Base-by-base conservation (phyloP, 768 basidiomycete genomes). In the Phanerochaete sordida region DNA sequence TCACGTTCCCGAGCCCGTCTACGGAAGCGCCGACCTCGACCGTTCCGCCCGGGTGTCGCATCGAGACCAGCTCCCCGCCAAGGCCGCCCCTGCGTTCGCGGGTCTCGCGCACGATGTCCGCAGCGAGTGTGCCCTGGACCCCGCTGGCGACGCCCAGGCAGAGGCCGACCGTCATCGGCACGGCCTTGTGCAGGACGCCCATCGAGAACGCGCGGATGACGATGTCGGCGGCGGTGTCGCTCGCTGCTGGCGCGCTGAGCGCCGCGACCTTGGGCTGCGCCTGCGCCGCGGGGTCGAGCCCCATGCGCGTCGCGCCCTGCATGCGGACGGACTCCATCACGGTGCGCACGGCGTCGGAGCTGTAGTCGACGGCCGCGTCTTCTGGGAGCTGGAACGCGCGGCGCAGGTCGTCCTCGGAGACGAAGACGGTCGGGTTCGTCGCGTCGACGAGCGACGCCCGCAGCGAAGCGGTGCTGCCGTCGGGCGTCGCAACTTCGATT, bases 181-280 rank as follows among this genome's bases (percentile, higher is more conserved):
- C 80, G 0, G 90, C 87, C 59, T 84, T 84, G 69, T 90, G 86
- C 16, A 85, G 72, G 3, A 85, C 81, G 1, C 87, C 87, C 88
- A 91, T 88, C 0, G 87, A 87, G 28, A 86, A 75, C 7, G 88
- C 83, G 57, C 84, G 78, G 13, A 86, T 74, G 24, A 75, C 73
- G 51, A 89, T 76, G 65, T 88, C 80, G 4, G 77, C 79, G 24
- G 23, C 69, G 70, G 72, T 51, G 57, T 68, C 21, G 60, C 59
- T 9, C 57, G 59, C 9, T 59, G 57, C 12, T 74, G 81, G 52
- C 2, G 72, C 64, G 54, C 75, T 74, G 44, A 89, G 75, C 23
- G 87, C 72, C 4, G 85, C 84, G 57, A 90, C 83, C 68, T 90
- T 90, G 1, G 88, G 88, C 66, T 89, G 87, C 0, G 86, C 87